Evolutionary conservation across 768 basidiomycete species (phyloP).

Genomic region (Naganishia vishniacii): DNA sequence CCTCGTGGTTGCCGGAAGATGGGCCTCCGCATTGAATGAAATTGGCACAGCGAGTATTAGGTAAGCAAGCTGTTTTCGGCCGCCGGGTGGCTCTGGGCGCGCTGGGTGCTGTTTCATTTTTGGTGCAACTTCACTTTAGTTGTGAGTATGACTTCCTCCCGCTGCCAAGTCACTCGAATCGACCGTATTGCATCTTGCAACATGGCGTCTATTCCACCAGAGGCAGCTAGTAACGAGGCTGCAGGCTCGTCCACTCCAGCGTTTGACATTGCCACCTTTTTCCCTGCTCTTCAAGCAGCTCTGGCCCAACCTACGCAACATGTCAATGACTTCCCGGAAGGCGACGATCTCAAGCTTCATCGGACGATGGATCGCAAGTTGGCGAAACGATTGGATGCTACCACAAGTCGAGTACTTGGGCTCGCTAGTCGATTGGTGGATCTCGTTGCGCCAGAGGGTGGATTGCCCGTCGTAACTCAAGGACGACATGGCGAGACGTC

Average conservation of each 20-base stretch:
- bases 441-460: slow-evolving; percentile 49
- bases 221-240: background rate
- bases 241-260: slow-evolving; percentile 19
- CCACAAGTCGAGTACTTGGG: slow-evolving; percentile 62
- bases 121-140: no score
- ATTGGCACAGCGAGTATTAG: background rate
- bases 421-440: slow-evolving; percentile 63
- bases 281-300: slow-evolving; percentile 39
- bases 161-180: no score
- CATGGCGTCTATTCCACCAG: background rate
- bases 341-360: slow-evolving; percentile 78
- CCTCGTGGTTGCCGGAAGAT: no score
- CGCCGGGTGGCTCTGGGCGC: no score
- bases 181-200: no score
- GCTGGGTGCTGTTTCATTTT: background rate
- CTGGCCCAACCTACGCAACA: slow-evolving; percentile 43
- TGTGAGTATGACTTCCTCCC: no score
- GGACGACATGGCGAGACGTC: slow-evolving; percentile 43
- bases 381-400: slow-evolving; percentile 63
- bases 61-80: background rate
- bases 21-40: no score
- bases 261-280: slow-evolving; percentile 34
- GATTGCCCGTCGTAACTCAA: slow-evolving; percentile 11
- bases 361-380: slow-evolving; percentile 72
- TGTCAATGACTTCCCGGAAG: slow-evolving; percentile 49